Conservation (phyloP, 345 rosid species). For the Angophora floribunda region DNA sequence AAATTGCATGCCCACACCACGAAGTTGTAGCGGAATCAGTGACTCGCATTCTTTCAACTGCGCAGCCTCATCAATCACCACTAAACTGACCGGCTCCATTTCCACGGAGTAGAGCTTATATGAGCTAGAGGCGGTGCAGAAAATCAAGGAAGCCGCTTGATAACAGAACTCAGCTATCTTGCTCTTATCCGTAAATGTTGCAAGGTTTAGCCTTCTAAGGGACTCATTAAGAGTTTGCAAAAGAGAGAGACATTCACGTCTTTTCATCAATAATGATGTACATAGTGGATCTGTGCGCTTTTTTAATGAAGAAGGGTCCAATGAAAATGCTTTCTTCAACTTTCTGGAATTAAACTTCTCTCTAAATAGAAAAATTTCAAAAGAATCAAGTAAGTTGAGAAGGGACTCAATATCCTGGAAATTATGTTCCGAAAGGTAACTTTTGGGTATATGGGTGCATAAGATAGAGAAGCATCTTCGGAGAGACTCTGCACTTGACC, state of each 20-base stretch:
- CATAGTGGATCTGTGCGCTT: neutral
- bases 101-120: neutral
- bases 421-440: neutral
- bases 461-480: neutral
- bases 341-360: neutral
- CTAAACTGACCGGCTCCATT: neutral
- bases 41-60: slow-evolving; percentile 4
- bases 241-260: neutral
- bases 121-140: neutral
- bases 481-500: neutral
- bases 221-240: neutral
- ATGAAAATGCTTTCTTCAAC: slow-evolving; percentile 2
- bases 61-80: slow-evolving; percentile 4
- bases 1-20: neutral
- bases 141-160: neutral
- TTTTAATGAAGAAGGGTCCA: neutral
- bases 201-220: neutral
- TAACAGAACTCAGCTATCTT: neutral
- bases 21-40: neutral
- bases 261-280: neutral
- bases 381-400: neutral
- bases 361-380: neutral
- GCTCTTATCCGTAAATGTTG: neutral
- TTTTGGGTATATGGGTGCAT: neutral
- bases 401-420: neutral